These are phyloP conservation scores for Jacaranda copaia DNA, from an alignment of 257 asterid genomes.

Conservation along the genomic window DNA sequence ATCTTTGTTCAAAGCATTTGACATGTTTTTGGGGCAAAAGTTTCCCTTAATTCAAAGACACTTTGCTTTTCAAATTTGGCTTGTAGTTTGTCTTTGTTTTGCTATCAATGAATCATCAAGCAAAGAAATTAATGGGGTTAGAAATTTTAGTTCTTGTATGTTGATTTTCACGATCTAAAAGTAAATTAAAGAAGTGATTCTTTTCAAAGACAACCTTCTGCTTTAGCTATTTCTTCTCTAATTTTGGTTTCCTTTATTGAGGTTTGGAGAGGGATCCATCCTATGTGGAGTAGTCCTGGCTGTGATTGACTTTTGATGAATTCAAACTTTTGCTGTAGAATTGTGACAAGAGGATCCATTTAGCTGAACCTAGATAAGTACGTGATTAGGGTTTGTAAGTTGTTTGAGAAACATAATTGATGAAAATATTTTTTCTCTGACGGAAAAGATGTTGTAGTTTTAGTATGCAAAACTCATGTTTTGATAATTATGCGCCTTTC, in stretches of 20 bases:
- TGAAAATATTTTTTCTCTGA: not conserved
- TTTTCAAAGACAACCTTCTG: not conserved
- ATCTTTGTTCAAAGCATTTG: not conserved
- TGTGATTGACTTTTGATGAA: not conserved
- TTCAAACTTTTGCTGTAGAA: not conserved
- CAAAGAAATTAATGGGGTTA: not conserved
- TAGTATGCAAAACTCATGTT: too few species aligned
- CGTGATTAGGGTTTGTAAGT: not conserved
- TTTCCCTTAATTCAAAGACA: not conserved
- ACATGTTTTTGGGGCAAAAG: not conserved
- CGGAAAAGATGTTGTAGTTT: not conserved
- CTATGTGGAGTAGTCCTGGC: not conserved
- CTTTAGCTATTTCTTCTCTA: not conserved
- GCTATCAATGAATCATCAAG: not conserved
- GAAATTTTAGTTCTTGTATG: not conserved
- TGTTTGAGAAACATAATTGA: not conserved
- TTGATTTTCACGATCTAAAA: not conserved
- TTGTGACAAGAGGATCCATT: not conserved
- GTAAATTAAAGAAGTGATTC: not conserved
- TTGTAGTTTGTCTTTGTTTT: not conserved
- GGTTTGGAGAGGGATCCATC: too few species aligned
- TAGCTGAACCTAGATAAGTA: not conserved
- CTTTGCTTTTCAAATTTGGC: not conserved
- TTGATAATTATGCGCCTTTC: not conserved
- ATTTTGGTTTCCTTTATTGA: not conserved